Evolutionary conservation across 169 alveolate species (phyloP).

Genomic region (Miamiensis avidus): DNA sequence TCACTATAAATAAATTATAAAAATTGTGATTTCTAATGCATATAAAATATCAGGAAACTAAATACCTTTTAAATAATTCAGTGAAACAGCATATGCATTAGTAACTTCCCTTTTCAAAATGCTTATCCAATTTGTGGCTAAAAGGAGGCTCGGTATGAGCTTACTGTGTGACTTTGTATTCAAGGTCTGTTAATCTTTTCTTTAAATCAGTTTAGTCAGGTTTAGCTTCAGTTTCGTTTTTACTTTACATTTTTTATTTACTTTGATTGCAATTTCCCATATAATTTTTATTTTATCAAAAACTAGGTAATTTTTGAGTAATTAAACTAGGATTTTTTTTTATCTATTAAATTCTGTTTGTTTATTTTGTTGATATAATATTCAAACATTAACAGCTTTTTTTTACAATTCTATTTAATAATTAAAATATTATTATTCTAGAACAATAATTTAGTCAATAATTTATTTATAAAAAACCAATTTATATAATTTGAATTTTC

Average conservation of each 20-base stretch:
- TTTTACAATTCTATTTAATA: no score
- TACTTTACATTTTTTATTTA: not conserved
- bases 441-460: no score
- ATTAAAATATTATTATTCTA: no score
- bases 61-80: slow-evolving; percentile 38
- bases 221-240: not conserved
- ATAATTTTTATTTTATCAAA: no score
- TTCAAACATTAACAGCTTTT: no score
- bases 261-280: not conserved
- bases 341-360: no score
- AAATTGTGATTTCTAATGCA: not conserved
- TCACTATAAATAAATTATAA: slow-evolving; percentile 7
- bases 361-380: no score
- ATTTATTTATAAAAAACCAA: no score
- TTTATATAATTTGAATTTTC: no score
- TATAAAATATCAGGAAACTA: not conserved
- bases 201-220: slow-evolving; percentile 26
- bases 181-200: slow-evolving; percentile 24
- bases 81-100: slow-evolving; percentile 48
- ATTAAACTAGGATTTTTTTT: no score
- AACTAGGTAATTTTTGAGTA: no score
- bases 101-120: slow-evolving; percentile 51
- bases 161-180: slow-evolving; percentile 45
- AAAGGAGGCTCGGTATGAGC: slow-evolving; percentile 48
- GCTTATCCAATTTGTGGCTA: slow-evolving; percentile 41